Conservation (phyloP, 106 monocot species). For the Ottelia alismoides region DNA sequence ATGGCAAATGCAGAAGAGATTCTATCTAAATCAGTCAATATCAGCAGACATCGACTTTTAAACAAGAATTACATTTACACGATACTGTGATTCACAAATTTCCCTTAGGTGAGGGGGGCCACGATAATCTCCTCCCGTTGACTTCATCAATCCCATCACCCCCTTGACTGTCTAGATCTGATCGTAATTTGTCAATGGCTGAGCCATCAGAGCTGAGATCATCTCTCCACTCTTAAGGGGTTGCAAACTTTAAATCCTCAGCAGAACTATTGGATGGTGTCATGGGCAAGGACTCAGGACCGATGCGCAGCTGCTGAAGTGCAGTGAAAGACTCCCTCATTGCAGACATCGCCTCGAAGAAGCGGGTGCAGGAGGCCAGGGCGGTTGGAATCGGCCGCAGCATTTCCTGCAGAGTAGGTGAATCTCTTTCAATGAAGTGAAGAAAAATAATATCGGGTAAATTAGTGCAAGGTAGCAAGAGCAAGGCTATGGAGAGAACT, state of each 20-base stretch:
- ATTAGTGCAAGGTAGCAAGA: no score
- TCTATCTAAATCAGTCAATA: no score
- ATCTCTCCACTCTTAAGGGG: slow-evolving; percentile 41
- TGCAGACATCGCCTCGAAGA: slow-evolving; percentile 96
- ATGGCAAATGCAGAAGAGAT: no score
- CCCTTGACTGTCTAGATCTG: no score
- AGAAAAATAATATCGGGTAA: no score
- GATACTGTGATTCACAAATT: no score
- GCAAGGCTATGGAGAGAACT: no score
- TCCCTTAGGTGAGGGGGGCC: no score
- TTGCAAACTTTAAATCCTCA: slow-evolving; percentile 33
- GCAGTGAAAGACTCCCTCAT: slow-evolving; percentile 91
- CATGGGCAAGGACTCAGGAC: slow-evolving; percentile 24
- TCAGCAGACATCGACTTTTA: no score
- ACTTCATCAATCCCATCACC: slow-evolving; percentile 11
- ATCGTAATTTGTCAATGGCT: slow-evolving; percentile 16
- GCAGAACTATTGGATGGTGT: slow-evolving; percentile 17
- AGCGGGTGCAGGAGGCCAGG: slow-evolving; percentile 88
- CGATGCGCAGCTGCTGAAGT: slow-evolving; percentile 67
- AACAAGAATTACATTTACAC: no score
- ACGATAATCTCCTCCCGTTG: slow-evolving; percentile 26
- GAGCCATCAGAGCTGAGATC: slow-evolving; percentile 29
- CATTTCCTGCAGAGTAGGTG: no score
- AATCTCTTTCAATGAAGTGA: no score
- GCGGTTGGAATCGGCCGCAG: slow-evolving; percentile 87